phyloP scores from a whole-genome alignment of 306 rosid genomes.

The Urtica urens region DNA sequence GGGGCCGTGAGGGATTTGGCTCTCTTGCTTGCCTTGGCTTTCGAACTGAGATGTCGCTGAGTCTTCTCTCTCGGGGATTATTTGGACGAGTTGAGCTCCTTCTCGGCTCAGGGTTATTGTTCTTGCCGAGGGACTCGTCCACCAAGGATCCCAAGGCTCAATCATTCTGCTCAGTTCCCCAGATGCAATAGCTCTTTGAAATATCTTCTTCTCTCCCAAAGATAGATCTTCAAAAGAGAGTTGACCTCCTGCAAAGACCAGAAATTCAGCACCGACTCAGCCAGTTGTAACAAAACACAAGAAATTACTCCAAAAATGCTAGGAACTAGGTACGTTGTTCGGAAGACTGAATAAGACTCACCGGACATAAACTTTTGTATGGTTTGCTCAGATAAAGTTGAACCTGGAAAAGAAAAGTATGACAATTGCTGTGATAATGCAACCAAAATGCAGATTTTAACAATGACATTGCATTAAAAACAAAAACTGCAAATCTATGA shows the following conservation, averaged over 20 bases:
- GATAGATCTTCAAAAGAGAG: conserved; percentile 68
- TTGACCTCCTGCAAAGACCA: conserved; percentile 46
- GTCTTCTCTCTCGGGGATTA: conserved; percentile 26
- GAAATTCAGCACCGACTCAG: conserved; percentile 18
- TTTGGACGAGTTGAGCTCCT: conserved; percentile 76
- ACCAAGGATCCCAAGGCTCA: conserved; percentile 97
- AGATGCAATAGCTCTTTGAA: conserved; percentile 67
- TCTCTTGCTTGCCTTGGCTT: conserved; percentile 23
- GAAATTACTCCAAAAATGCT: not conserved
- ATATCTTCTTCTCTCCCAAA: conserved; percentile 62
- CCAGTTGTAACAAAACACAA: conserved; percentile 3
- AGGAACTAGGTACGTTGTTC: not conserved
- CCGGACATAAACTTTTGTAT: conserved; percentile 54
- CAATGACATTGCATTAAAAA: too few species aligned
- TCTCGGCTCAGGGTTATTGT: conserved; percentile 55
- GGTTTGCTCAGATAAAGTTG: conserved; percentile 51
- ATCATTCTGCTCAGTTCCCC: conserved; percentile 90
- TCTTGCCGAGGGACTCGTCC: conserved; percentile 66
- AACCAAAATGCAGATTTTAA: not conserved
- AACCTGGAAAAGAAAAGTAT: conserved; percentile 35
- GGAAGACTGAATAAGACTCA: conserved; percentile 13
- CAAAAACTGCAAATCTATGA: too few species aligned
- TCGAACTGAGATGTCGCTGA: conserved; percentile 11
- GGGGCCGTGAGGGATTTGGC: conserved; percentile 60
- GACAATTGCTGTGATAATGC: conserved; percentile 5